Evolutionary conservation across 306 rosid species (phyloP).

Genomic region (Pyrus bretschneideri): DNA sequence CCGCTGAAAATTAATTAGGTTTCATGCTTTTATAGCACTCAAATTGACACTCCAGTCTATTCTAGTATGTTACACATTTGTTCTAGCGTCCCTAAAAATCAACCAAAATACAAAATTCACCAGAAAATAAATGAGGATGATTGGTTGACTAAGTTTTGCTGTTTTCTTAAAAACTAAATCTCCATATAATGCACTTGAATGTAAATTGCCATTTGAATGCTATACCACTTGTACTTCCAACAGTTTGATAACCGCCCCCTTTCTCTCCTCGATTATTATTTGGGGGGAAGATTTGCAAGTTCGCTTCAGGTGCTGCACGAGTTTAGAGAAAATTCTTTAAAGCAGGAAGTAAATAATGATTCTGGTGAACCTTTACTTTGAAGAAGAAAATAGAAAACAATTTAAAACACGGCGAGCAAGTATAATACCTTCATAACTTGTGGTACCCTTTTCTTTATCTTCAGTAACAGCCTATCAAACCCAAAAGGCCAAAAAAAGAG

Average conservation of each 20-base stretch:
- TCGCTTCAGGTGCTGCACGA: constrained; percentile 57
- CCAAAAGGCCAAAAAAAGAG: neutral
- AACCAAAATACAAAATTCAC: neutral
- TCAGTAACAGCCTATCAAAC: constrained; percentile 59
- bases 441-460: constrained; percentile 38
- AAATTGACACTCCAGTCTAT: neutral
- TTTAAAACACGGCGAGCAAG: neutral
- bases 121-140: neutral
- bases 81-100: neutral
- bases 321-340: constrained; percentile 3
- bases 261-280: constrained; percentile 47
- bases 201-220: neutral
- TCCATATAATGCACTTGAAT: neutral
- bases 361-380: neutral
- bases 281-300: constrained; percentile 81
- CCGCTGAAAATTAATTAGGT: neutral
- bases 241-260: constrained; percentile 69
- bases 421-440: constrained; percentile 57
- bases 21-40: neutral
- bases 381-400: neutral
- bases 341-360: neutral
- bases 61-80: neutral
- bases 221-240: constrained; percentile 59
- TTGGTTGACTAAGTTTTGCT: neutral
- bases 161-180: neutral